These are phyloP conservation scores for Ophiostoma pallidulum DNA, from an alignment of 2,329 filamentous ascomycete species.

Conservation along the genomic window DNA sequence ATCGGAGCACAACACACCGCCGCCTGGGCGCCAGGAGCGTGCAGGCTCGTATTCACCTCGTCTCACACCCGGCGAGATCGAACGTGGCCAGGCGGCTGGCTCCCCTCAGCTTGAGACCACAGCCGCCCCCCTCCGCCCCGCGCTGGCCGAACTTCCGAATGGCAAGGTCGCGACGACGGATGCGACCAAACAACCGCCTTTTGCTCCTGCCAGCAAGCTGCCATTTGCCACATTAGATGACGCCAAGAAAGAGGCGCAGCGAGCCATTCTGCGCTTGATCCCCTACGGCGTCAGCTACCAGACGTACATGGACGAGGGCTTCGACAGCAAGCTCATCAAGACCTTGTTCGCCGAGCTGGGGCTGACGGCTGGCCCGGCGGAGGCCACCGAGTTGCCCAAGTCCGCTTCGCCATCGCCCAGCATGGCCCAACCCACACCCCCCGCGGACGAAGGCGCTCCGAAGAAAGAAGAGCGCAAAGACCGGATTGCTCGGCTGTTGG, in stretches of 20 bases:
- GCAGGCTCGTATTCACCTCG: constrained; percentile 14
- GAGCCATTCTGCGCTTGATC: constrained; percentile 56
- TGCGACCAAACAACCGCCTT: background rate
- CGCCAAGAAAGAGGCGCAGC: constrained; percentile 50
- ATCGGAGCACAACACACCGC: constrained; percentile 2
- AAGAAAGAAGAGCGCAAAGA: constrained; percentile 58
- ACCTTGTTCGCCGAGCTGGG: constrained; percentile 60
- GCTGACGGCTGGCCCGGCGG: constrained; percentile 34
- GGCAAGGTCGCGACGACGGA: background rate
- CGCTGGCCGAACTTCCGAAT: background rate
- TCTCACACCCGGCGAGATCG: constrained; percentile 8
- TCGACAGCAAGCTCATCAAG: constrained; percentile 54
- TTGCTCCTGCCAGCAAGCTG: background rate
- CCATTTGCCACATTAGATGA: constrained; percentile 28
- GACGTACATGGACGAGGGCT: constrained; percentile 63
- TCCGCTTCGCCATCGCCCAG: constrained; percentile 3
- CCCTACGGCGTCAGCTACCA: constrained; percentile 62
- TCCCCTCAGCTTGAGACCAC: too few relatives aligned
- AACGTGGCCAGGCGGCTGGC: background rate
- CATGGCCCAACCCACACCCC: background rate
- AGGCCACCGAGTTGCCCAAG: background rate
- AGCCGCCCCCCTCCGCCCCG: too few relatives aligned
- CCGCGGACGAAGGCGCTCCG: background rate
- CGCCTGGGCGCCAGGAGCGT: background rate
- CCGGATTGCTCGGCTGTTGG: constrained; percentile 64